Conservation (phyloP, 1,139 yeast genomes). For the Candida labiduridarum region DNA sequence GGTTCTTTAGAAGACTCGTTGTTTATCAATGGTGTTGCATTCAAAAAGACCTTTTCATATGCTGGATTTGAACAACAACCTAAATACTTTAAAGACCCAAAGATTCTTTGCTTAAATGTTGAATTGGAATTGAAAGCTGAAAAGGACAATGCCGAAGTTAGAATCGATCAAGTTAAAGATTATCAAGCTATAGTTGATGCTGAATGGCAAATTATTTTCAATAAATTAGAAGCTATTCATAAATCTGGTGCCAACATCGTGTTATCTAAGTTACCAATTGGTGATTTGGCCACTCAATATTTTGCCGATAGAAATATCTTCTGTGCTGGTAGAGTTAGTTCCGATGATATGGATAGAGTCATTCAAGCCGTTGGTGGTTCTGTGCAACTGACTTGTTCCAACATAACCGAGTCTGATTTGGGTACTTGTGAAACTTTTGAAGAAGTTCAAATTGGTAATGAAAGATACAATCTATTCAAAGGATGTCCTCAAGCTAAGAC, state of each 20-base stretch:
- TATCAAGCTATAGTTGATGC: slow-evolving; percentile 98
- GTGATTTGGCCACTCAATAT: slow-evolving; percentile 96
- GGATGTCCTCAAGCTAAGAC: slow-evolving; percentile 95
- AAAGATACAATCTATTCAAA: slow-evolving; percentile 86
- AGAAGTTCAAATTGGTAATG: slow-evolving; percentile 94
- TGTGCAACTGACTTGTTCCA: slow-evolving; percentile 87
- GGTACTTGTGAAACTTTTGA: slow-evolving; percentile 89
- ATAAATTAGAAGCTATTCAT: slow-evolving; percentile 81
- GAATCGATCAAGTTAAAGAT: slow-evolving; percentile 90
- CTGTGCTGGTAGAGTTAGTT: slow-evolving; percentile 94
- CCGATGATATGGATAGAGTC: slow-evolving; percentile 90
- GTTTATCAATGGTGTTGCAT: slow-evolving; percentile 93
- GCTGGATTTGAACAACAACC: slow-evolving; percentile 99
- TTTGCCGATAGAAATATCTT: slow-evolving; percentile 95
- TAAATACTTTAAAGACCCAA: slow-evolving; percentile 76
- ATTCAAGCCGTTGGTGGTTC: slow-evolving; percentile 94
- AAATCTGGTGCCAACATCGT: slow-evolving; percentile 91
- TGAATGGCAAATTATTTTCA: slow-evolving; percentile 92
- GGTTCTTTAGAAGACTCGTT: slow-evolving; percentile 95
- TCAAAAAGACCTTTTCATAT: slow-evolving; percentile 93
- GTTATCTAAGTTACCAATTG: slow-evolving; percentile 92
- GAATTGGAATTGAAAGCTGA: slow-evolving; percentile 97
- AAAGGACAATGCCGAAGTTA: slow-evolving; percentile 98
- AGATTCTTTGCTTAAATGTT: slow-evolving; percentile 81
- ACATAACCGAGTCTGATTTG: slow-evolving; percentile 63